A percentile compares a stretch with the other conserved stretches of the same genome.
Evolutionary conservation across 192 early-diverging fungal genomes (phyloP).

Genomic region (Coemansia umbellata): DNA sequence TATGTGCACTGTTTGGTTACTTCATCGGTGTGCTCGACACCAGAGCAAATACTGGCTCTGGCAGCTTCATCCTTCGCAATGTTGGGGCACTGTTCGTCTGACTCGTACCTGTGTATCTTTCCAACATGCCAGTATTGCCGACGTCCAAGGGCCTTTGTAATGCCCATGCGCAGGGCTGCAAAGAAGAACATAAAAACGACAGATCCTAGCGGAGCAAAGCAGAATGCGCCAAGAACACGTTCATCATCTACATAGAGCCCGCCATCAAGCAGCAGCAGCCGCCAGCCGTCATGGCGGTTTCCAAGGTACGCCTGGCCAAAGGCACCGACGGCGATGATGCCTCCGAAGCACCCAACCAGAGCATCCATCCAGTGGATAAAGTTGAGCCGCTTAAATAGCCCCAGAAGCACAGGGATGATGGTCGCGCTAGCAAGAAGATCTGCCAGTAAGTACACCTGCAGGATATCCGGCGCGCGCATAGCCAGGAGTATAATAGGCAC

Average conservation of each 20-base stretch:
- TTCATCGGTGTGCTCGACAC: neutral
- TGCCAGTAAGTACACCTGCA: slow-evolving; percentile 60
- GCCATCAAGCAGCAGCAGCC: slow-evolving; percentile 41
- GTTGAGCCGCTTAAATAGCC: slow-evolving; percentile 47
- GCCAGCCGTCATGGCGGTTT: slow-evolving; percentile 49
- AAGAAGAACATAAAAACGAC: slow-evolving; percentile 40
- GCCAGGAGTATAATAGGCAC: slow-evolving; percentile 55
- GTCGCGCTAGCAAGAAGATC: slow-evolving; percentile 60
- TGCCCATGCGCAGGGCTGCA: slow-evolving; percentile 31
- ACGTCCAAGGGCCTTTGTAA: slow-evolving; percentile 22
- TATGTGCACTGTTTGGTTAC: too few relatives aligned
- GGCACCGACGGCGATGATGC: slow-evolving; percentile 50
- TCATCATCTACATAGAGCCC: slow-evolving; percentile 55
- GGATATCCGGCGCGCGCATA: slow-evolving; percentile 55
- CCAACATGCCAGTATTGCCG: slow-evolving; percentile 28
- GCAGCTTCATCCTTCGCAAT: neutral
- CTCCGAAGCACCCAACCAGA: slow-evolving; percentile 52
- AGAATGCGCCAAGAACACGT: slow-evolving; percentile 56
- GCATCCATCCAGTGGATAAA: slow-evolving; percentile 54
- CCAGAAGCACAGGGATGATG: slow-evolving; percentile 54
- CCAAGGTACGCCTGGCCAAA: slow-evolving; percentile 54
- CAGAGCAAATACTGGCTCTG: neutral
- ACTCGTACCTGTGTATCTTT: neutral
- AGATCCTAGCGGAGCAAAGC: slow-evolving; percentile 51
- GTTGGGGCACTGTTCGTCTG: neutral